Evolutionary conservation across 768 basidiomycete species (phyloP).

Genomic region (Xerocomellus chrysenteron): DNA sequence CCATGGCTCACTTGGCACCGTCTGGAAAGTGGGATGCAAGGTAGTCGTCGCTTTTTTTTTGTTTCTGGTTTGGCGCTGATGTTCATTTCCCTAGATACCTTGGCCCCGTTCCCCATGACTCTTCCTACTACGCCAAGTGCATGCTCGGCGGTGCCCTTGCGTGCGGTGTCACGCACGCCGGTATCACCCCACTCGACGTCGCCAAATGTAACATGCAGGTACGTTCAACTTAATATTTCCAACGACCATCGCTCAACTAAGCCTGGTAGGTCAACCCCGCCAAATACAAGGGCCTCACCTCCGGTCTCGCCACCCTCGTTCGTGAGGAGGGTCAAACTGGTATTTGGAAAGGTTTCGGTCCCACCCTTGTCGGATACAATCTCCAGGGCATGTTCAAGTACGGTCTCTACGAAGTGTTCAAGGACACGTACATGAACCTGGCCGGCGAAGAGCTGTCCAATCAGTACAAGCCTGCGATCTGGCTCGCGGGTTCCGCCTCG

Average conservation of each 20-base stretch:
- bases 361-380: slow-evolving; percentile 91
- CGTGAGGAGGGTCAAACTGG: slow-evolving; percentile 82
- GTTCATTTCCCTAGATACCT: slow-evolving; percentile 44
- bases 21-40: slow-evolving; percentile 74
- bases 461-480: slow-evolving; percentile 87
- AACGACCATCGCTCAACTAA: background rate
- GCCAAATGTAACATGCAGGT: slow-evolving; percentile 94
- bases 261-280: slow-evolving; percentile 63
- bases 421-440: slow-evolving; percentile 87
- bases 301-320: slow-evolving; percentile 61
- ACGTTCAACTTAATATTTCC: slow-evolving; percentile 12
- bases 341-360: slow-evolving; percentile 93
- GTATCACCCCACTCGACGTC: slow-evolving; percentile 84
- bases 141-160: slow-evolving; percentile 87
- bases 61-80: background rate
- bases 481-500: slow-evolving; percentile 91
- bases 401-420: slow-evolving; percentile 97
- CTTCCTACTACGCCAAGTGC: slow-evolving; percentile 77
- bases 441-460: slow-evolving; percentile 78
- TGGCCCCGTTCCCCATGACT: slow-evolving; percentile 76
- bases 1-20: slow-evolving; percentile 51
- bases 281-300: slow-evolving; percentile 70
- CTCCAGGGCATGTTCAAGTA: slow-evolving; percentile 99
- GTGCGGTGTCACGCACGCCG: slow-evolving; percentile 86
- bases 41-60: slow-evolving; percentile 33